Evolutionary conservation across 73 alveolate genomes (phyloP), one percentile per base, ranked within the genome.

Genomic region (Paraurostyla sp.): DNA sequence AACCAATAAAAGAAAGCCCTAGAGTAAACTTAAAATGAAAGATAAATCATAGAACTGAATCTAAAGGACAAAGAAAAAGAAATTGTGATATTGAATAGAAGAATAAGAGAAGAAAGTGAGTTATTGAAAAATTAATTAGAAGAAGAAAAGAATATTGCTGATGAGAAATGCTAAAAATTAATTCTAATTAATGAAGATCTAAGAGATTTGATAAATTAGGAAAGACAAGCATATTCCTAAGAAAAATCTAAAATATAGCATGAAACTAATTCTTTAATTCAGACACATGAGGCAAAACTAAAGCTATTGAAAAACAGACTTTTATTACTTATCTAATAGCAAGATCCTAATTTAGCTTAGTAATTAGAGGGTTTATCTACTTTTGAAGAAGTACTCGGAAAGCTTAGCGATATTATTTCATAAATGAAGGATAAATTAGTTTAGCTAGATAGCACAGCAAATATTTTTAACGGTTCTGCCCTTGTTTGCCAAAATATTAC

Each of bases 361-460:
- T n/a, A n/a, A n/a, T n/a, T n/a, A n/a, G n/a, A n/a, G n/a, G n/a
- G n/a, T n/a, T n/a, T n/a, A n/a, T n/a, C n/a, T n/a, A 73, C 86
- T 46, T 48, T 73, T 73, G 86, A 73, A 6, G 86, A 73, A 18
- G 6, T 73, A 13, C 71, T 73, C 46, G 29, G 20, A 13, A 73
- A 73, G 29, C 9, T 73, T 11, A 13, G 40, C 13, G 86, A 73
- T 32, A 1, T 48, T 6, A 23, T 73, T 40, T 30, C 6, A 25
- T 13, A 6, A 11, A 20, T 13, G 2, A 73, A 50, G 46, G 82
- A 65, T 9, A 65, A 65, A 22, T 9, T 38, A 52, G 22, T 3
- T 35, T 16, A 65, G 36, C 32, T 0, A 40, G 58, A n/a, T n/a
- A n/a, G n/a, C n/a, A n/a, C n/a, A n/a, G n/a, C n/a, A n/a, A n/a